Evolutionary conservation across 164 flowering plant species (phyloP).

Genomic region (Pachysandra terminalis): DNA sequence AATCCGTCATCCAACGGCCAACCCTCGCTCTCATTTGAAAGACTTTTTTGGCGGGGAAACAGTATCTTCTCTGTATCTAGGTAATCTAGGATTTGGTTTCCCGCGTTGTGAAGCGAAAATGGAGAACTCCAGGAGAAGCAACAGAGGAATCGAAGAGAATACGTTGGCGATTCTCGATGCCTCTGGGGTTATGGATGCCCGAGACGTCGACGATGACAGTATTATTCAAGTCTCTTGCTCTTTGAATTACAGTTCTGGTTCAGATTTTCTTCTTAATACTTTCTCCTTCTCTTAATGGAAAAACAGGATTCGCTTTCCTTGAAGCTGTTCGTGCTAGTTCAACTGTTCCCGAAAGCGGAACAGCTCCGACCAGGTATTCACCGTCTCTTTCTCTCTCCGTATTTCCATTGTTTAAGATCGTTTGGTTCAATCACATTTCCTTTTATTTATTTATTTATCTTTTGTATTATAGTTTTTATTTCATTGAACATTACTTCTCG

Average conservation of each 20-base stretch:
- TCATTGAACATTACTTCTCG: too few relatives aligned
- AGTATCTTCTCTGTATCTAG: neutral
- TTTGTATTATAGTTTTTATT: too few relatives aligned
- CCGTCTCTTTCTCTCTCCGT: neutral
- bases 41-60: neutral
- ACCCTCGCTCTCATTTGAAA: neutral
- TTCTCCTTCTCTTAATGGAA: neutral
- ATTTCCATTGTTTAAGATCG: too few relatives aligned
- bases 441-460: too few relatives aligned
- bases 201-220: slow-evolving; percentile 59
- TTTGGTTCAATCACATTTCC: too few relatives aligned
- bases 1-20: too few relatives aligned
- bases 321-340: slow-evolving; percentile 75
- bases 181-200: slow-evolving; percentile 40
- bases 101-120: slow-evolving; percentile 4
- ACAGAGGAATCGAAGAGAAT: slow-evolving; percentile 63
- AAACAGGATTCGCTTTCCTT: slow-evolving; percentile 59
- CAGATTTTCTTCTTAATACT: neutral
- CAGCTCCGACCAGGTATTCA: slow-evolving; percentile 57
- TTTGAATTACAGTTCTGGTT: neutral
- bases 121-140: slow-evolving; percentile 17
- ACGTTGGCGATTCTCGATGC: slow-evolving; percentile 67
- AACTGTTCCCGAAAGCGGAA: slow-evolving; percentile 38
- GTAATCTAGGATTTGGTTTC: neutral
- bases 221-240: neutral